Evolutionary conservation across 331 rosid species (phyloP).

Genomic region (Pyracantha coccinea): DNA sequence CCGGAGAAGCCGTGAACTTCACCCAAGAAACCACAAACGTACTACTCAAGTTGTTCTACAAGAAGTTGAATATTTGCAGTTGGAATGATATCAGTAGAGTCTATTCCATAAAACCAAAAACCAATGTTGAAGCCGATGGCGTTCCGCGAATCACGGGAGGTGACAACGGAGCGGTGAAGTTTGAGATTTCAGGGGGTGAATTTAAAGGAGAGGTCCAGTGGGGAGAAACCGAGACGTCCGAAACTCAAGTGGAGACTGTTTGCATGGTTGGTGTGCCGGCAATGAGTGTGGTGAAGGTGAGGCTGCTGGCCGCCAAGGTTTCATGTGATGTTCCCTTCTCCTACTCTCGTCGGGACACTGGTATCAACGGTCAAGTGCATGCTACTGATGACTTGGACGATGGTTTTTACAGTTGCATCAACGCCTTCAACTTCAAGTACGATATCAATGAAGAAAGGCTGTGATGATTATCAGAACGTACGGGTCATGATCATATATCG

Average conservation of each 20-base stretch:
- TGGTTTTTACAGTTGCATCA: constrained; percentile 2
- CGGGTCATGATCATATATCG: no score
- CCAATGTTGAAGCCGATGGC: not conserved
- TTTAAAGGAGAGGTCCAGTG: not conserved
- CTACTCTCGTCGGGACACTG: not conserved
- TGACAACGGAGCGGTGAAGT: not conserved
- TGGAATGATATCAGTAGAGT: not conserved
- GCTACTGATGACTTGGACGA: not conserved
- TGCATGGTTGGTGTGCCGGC: not conserved
- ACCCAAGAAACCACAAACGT: not conserved
- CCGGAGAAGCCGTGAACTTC: not conserved
- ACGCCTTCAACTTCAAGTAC: constrained; percentile 1
- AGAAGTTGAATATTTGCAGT: not conserved
- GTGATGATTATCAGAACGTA: not conserved
- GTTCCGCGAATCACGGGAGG: not conserved
- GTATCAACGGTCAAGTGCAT: not conserved
- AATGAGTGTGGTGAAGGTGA: not conserved
- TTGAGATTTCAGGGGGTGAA: not conserved
- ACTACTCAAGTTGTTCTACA: not conserved
- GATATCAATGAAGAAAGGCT: not conserved
- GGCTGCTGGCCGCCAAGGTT: not conserved
- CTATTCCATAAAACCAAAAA: not conserved
- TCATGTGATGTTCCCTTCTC: constrained; percentile 3
- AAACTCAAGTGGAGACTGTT: not conserved
- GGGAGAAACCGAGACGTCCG: not conserved